These are phyloP conservation scores for Sphaerulina vaccinii DNA, from an alignment of 2,329 filamentous ascomycete genomes.

Conservation along the genomic window DNA sequence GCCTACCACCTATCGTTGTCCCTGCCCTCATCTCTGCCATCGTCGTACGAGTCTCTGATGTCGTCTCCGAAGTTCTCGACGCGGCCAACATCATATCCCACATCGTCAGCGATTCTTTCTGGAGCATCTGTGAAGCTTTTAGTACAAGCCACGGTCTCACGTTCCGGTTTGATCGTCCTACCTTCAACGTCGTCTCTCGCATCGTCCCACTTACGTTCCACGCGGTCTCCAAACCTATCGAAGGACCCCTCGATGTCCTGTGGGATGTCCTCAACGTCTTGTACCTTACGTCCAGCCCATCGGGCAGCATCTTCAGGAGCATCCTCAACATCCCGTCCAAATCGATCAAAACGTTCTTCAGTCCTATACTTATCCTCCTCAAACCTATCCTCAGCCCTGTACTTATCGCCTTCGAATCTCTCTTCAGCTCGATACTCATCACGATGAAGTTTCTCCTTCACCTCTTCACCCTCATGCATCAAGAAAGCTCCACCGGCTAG, in stretches of 20 bases:
- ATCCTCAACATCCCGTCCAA: conserved; percentile 39
- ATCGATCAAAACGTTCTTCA: conserved; percentile 26
- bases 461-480: conserved; percentile 48
- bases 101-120: conserved; percentile 37
- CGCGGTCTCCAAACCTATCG: conserved; percentile 34
- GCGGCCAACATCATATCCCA: conserved; percentile 45
- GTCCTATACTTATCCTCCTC: conserved; percentile 22
- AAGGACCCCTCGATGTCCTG: conserved; percentile 31
- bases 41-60: conserved; percentile 46
- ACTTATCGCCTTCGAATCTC: conserved; percentile 21
- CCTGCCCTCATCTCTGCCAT: conserved; percentile 39
- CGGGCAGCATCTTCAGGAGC: conserved; percentile 46
- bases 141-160: too few species aligned
- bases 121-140: too few species aligned
- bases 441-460: conserved; percentile 34
- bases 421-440: conserved; percentile 33
- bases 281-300: conserved; percentile 45
- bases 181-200: conserved; percentile 37
- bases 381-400: conserved; percentile 17
- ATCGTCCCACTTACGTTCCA: conserved; percentile 36
- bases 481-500: conserved; percentile 45
- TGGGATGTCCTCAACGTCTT: conserved; percentile 44
- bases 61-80: conserved; percentile 41
- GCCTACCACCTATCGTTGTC: conserved; percentile 16
- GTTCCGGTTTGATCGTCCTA: too few species aligned